Conservation (phyloP, 192 early-diverging fungal species). For the Thamnidium elegans region DNA sequence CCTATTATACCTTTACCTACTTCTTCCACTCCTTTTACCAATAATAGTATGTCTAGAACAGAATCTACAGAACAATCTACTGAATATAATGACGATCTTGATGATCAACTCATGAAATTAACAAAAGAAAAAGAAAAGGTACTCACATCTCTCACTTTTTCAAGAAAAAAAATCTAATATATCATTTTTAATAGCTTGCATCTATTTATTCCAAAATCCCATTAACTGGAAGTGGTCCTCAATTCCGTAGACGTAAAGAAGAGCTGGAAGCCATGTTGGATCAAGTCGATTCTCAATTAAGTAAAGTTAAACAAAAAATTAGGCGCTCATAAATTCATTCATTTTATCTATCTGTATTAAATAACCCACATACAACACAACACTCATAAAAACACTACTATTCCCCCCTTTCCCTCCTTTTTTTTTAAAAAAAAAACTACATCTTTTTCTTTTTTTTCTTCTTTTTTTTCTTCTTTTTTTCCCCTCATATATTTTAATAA, state of each 20-base stretch:
- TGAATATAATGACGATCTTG: conserved; percentile 24
- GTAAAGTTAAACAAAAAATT: conserved; percentile 49
- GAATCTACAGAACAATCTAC: neutral
- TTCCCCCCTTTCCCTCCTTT: too few species aligned
- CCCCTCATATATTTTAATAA: too few species aligned
- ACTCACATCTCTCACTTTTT: neutral
- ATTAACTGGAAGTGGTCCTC: conserved; percentile 48
- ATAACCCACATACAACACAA: too few species aligned
- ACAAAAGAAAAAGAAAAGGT: conserved; percentile 45
- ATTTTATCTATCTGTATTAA: neutral
- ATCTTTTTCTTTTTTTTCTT: too few species aligned
- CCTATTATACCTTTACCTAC: neutral
- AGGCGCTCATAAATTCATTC: conserved; percentile 18
- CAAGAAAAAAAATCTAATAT: neutral
- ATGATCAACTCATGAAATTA: conserved; percentile 39
- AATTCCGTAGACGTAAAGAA: conserved; percentile 43
- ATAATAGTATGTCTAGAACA: neutral
- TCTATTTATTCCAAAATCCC: conserved; percentile 51
- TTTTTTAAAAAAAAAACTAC: too few species aligned
- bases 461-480: too few species aligned
- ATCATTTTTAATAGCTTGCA: conserved; percentile 33
- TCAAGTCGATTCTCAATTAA: conserved; percentile 45
- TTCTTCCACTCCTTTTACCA: neutral
- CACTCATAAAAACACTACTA: too few species aligned
- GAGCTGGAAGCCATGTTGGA: conserved; percentile 50